A percentile compares a stretch with the other conserved stretches of the same genome.
phyloP scores from a whole-genome alignment of 176 grass and related monocot species.

The Bothriochloa decipiens region DNA sequence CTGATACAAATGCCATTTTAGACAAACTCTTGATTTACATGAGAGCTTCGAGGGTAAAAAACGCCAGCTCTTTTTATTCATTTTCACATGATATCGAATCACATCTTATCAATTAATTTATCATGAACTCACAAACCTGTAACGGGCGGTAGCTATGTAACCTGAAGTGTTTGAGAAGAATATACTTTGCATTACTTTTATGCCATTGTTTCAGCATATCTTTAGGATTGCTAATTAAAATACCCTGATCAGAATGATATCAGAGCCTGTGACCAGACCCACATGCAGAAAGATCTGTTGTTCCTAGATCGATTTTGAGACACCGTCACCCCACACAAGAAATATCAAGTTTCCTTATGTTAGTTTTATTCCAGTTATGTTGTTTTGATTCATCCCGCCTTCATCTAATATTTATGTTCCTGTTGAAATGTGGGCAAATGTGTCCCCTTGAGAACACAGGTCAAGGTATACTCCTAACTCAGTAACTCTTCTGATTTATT shows the following conservation, averaged over 20 bases:
- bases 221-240: conserved; percentile 22
- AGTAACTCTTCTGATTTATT: neutral
- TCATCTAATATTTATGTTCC: neutral
- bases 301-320: conserved; percentile 36
- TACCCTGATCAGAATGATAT: conserved; percentile 23
- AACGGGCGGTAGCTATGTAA: neutral
- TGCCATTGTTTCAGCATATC: conserved; percentile 27
- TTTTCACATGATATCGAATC: neutral
- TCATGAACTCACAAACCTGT: neutral
- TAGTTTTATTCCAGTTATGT: neutral
- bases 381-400: neutral
- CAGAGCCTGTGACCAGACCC: conserved; percentile 17
- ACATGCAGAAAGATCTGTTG: conserved; percentile 24
- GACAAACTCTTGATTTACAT: neutral
- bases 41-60: neutral
- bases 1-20: neutral
- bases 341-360: conserved; percentile 8
- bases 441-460: neutral
- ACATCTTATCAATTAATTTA: neutral
- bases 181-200: conserved; percentile 22
- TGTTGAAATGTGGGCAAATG: neutral
- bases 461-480: neutral
- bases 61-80: neutral
- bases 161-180: neutral
- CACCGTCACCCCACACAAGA: neutral